These are phyloP conservation scores for Angophora floribunda DNA, from an alignment of 345 rosid genomes.

Conservation along the genomic window DNA sequence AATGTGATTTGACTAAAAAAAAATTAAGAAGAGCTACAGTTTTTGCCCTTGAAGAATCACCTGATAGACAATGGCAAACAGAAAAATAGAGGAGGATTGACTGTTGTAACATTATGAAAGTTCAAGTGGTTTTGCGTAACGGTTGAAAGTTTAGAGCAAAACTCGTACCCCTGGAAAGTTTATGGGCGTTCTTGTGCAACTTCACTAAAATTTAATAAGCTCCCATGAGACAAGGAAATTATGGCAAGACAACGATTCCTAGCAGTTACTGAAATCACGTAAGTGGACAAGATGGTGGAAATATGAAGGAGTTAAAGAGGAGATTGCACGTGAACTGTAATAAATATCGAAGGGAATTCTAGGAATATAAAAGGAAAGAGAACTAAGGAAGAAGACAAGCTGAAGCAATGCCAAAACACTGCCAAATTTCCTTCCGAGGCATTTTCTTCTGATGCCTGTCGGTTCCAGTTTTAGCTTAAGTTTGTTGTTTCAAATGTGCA, in stretches of 20 bases:
- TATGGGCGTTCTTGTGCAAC: no score
- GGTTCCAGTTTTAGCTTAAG: neutral
- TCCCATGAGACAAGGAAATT: no score
- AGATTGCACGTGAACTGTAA: neutral
- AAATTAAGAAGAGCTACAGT: neutral
- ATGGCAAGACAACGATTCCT: no score
- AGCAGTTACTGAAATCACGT: no score
- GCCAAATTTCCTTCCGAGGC: neutral
- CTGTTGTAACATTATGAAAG: no score
- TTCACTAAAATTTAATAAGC: no score
- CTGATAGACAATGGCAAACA: neutral
- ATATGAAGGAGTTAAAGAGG: neutral
- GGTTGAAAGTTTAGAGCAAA: no score
- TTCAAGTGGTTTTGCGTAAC: no score
- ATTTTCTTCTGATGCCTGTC: neutral
- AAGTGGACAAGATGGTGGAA: no score
- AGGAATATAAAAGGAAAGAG: neutral
- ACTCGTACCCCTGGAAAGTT: no score
- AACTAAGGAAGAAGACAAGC: neutral
- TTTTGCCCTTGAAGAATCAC: neutral
- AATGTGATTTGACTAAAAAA: neutral
- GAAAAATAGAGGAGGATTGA: neutral
- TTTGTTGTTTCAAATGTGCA: neutral
- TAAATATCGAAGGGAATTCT: neutral
- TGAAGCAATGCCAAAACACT: neutral